Evolutionary conservation across 2,329 filamentous ascomycete species (phyloP), one percentile per base, ranked within the genome.

Genomic region (Penicillium occitanis): DNA sequence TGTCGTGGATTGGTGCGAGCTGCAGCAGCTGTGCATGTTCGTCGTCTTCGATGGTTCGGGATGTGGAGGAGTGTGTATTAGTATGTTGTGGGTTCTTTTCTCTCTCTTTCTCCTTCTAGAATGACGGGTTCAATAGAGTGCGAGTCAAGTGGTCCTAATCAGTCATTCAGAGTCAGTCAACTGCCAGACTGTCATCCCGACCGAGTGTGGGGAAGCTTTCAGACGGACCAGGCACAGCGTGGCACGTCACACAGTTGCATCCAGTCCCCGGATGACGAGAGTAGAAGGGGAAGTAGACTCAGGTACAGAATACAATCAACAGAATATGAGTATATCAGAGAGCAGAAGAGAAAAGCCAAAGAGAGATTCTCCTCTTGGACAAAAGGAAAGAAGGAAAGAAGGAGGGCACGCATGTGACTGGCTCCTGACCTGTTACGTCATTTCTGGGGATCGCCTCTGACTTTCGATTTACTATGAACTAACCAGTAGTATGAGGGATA

Each of bases 221-320:
- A 33, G 50, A 53, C 50, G 50, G 33, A 25, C 44, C 57, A 60
- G 37, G 57, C 57, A 60, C 57, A 30, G 30, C 57, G 37, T 60
- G 57, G 40, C 57, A 60, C 57, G 37, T 46, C 22, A 60, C 37
- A 60, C 57, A 33, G 37, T 28, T n/a, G 35, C 22, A 17, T n/a
- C 13, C 22, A 19, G 35, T 46, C 33, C 22, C 57, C 14, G 22
- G 28, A 44, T 37, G 0, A 40, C 3, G 55, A 59, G 40, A 30
- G 14, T 46, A 22, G 22, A 40, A 46, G 13, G 8, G 6, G 4
- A 59, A 60, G 22, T 28, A 30, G 35, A 55, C 19, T 57, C 53
- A 25, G 33, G 53, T 57, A 57, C 33, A 37, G 33, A n/a, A 57
- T 37, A 57, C 53, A 57, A 37, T 5, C 5, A 11, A 25, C 11